phyloP scores from a whole-genome alignment of 306 rosid genomes.

The Corylus americana region DNA sequence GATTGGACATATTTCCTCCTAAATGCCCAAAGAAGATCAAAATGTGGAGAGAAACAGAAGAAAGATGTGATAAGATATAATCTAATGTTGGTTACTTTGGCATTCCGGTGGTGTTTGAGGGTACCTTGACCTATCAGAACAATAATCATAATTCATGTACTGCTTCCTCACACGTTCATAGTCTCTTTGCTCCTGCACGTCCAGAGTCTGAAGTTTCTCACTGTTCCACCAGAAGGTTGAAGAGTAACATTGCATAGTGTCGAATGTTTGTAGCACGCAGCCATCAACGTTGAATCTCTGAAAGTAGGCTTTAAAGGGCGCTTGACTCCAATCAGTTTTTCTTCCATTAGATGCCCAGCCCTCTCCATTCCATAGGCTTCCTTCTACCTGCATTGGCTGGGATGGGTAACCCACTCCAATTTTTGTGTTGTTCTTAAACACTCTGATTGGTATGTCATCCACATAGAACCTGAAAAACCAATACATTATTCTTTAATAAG shows the following conservation, averaged over 20 bases:
- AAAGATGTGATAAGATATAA: neutral
- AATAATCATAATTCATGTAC: conserved; percentile 24
- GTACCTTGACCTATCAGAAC: neutral
- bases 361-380: conserved; percentile 33
- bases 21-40: neutral
- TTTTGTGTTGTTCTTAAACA: conserved; percentile 10
- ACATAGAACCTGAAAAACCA: conserved; percentile 18
- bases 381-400: conserved; percentile 20
- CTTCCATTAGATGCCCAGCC: conserved; percentile 31
- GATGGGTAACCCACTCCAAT: conserved; percentile 25
- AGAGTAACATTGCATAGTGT: conserved; percentile 6
- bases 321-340: conserved; percentile 22
- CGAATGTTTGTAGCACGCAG: neutral
- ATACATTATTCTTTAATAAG: neutral
- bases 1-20: neutral
- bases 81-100: neutral
- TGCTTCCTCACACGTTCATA: neutral
- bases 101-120: neutral
- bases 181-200: neutral
- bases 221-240: conserved; percentile 8
- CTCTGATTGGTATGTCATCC: conserved; percentile 28
- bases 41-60: neutral
- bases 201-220: neutral
- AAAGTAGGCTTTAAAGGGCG: conserved; percentile 27
- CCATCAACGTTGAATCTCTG: conserved; percentile 16